Evolutionary conservation across 2,329 filamentous ascomycete genomes (phyloP), one percentile per base, ranked within the genome.

Genomic region (Ilyonectria sp.): DNA sequence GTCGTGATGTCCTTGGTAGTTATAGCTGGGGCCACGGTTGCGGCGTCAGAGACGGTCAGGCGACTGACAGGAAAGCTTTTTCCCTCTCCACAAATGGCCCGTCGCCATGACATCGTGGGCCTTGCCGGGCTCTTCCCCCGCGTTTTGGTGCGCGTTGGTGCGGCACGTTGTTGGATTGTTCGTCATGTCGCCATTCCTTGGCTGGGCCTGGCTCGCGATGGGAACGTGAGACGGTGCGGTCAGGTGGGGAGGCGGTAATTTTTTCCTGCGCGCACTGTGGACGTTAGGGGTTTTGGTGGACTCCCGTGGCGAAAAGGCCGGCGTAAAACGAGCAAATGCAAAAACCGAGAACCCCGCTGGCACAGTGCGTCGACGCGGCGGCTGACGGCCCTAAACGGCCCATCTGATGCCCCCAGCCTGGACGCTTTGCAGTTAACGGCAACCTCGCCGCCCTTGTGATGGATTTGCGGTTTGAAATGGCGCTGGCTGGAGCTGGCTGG

Each of bases 351-450:
- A 15, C 40, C 31, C 50, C 47, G 31, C 26, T 6, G 23, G 13
- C 56, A 37, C 56, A 37, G 31, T 21, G 60, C 43, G 3, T n/a
- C 2, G 1, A 31, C 15, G 31, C 17, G 54, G 29, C 35, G 31
- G 31, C 40, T 40, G 52, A 50, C 31, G 52, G 26, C 44, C n/a
- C 49, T 46, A 63, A 37, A 49, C 37, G 33, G n/a, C 43, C 52
- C 54, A 60, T 63, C 52, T 59, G 61, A 63, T 62, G 65, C 40
- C 46, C 29, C 43, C 40, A n/a, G n/a, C 23, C 49, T 64, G 33
- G 29, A 33, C 73, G 73, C 73, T 74, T 75, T 74, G 73, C 73
- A 75, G 73, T 75, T 74, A 74, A 75, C 69, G 73, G 74, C 72
- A 75, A 65, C 33, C 33, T 43, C 37, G 44, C 57, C 54, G 66